A percentile compares a stretch with the other conserved stretches of the same genome.
These are phyloP conservation scores for Excoecaria cochinchinensis DNA, from an alignment of 345 rosid species.

Conservation along the genomic window DNA sequence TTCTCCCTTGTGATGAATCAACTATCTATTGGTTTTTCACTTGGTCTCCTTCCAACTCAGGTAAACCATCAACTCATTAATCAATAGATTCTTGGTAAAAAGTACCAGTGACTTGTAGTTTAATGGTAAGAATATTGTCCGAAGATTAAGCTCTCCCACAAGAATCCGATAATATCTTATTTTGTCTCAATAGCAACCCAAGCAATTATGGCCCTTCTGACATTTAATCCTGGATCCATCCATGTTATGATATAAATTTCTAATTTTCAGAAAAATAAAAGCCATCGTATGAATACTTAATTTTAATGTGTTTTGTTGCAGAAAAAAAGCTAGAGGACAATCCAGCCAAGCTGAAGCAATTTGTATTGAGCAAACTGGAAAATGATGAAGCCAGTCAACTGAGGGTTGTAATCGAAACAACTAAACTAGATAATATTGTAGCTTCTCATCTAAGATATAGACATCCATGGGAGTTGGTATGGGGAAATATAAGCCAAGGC, in stretches of 20 bases:
- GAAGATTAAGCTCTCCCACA: too few relatives aligned
- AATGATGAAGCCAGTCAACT: conserved; percentile 30
- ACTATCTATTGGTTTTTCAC: conserved; percentile 51
- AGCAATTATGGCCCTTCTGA: too few relatives aligned
- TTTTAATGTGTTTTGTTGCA: neutral
- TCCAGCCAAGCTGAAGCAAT: conserved; percentile 40
- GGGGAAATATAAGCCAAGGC: conserved; percentile 55
- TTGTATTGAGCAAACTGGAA: conserved; percentile 41
- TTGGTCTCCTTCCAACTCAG: conserved; percentile 32
- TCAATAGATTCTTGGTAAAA: too few relatives aligned
- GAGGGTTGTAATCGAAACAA: conserved; percentile 35
- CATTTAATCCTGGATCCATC: too few relatives aligned
- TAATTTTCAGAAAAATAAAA: neutral
- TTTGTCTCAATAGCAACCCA: too few relatives aligned
- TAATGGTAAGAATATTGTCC: too few relatives aligned
- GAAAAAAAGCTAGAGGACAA: conserved; percentile 28
- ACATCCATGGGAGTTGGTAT: conserved; percentile 58
- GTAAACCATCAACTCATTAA: conserved; percentile 14
- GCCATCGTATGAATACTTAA: neutral
- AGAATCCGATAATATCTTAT: too few relatives aligned
- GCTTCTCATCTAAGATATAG: conserved; percentile 37
- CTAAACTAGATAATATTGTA: conserved; percentile 34
- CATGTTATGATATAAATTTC: too few relatives aligned
- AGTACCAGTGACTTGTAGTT: too few relatives aligned
- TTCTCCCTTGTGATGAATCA: conserved; percentile 49